Evolutionary conservation across 257 asterid genomes (phyloP), one percentile per base, ranked within the genome.

Genomic region (Oldenlandia corymbosa): DNA sequence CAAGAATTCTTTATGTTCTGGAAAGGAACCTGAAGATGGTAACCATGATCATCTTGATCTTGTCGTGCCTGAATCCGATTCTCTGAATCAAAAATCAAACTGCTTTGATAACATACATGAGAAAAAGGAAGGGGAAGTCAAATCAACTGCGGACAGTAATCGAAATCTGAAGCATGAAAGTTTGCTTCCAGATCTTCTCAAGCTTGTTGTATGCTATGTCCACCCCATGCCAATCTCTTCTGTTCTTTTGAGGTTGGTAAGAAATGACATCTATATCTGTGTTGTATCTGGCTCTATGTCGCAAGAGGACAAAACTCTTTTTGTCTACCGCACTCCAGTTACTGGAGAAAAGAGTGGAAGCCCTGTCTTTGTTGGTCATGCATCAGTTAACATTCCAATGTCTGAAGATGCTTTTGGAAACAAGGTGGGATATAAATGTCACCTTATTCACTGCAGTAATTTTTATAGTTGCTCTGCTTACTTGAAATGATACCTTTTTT

Each of bases 281-380:
- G 92, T 80, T 68, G 60, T 75, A 67, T 87, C 95, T 77, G 95
- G 90, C 71, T 66, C 67, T 65, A 24, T 48, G 39, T 85, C 69
- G 74, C 73, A 78, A 37, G 75, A 72, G 51, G 85, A 77, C 61
- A 78, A 74, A 72, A 68, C 73, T 66, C 75, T 92, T 69, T 85
- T 85, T 73, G 51, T 89, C 67, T 89, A 89, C 85, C 89, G 62
- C 78, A 73, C 83, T 64, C 73, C 71, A 64, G 72, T 66, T 73
- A 63, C 62, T 34, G 96, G 88, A 65, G 81, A 79, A 58, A 71
- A 57, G 52, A 74, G 62, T 67, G 94, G 96, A 24, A 67, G 73
- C 76, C 96, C 99, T 77, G 79, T 84, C 71, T 79, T 89, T 71
- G 76, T 84, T 75, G 93, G 99, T 52, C 79, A 89, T 50, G 72